Evolutionary conservation across 2,329 filamentous ascomycete genomes (phyloP), one percentile per base, ranked within the genome.

Genomic region (Hymenoscyphus scutula): DNA sequence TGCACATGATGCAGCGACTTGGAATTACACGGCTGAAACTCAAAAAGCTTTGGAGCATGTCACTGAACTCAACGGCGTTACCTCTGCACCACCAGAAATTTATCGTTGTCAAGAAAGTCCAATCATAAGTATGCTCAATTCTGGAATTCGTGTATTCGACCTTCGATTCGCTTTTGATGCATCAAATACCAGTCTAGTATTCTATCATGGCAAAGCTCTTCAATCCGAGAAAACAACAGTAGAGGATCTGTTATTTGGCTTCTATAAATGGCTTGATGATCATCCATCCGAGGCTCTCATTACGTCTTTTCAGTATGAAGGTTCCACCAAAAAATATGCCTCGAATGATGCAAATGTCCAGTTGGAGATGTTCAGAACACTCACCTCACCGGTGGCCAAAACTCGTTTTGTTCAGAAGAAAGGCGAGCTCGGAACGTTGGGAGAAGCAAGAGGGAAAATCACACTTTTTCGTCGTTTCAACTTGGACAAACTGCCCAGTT

Each of bases 381-480:
- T 83, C 3, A 80, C 76, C 1, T 75, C 74, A 0, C 67, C 69
- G 0, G 76, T 72, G 0, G 79, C 80, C 2, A 66, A 68, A 11
- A 63, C 68, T 6, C 82, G 79, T 64, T 73, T 82, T 54, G 56
- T 77, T 7, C 76, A 78, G 58, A 72, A 64, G 0, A 71, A 74
- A 60, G 71, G 74, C 53, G 64, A 71, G n/a, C 61, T 79, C 2
- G 76, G 76, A 5, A 86, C 81, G 1, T 83, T 98, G 6, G 90
- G 90, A 68, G 85, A 91, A 71, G 89, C 83, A 6, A 86, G 94
- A 62, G 91, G 93, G 32, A 91, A 89, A 74, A 89, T 96, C 69
- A 85, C 97, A 8, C 84, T 97, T n/a, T 77, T 98, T 58, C 87
- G 93, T 30, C 89, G 94, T 56, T 97, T 96, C 78, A 78, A 76